Conservation (phyloP, 2,329 filamentous ascomycete species). For the Hypoxylon sp. region DNA sequence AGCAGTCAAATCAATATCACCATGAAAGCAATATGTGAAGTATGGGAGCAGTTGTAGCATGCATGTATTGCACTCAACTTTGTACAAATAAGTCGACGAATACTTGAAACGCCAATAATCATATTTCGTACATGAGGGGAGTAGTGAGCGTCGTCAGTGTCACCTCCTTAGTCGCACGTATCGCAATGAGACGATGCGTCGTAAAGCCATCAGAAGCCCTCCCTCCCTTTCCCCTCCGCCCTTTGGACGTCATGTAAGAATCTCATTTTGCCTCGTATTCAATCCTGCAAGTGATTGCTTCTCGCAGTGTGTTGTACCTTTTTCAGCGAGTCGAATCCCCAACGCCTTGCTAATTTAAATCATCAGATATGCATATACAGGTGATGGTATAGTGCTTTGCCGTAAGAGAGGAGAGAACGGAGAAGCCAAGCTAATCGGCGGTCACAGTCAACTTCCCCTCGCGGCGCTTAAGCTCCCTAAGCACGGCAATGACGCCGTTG, state of each 20-base stretch:
- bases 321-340: conserved; percentile 18
- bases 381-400: conserved; percentile 6
- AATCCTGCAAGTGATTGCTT: conserved; percentile 1
- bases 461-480: conserved; percentile 60
- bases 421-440: background rate
- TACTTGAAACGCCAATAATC: conserved; percentile 7
- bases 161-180: conserved; percentile 16
- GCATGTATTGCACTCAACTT: background rate
- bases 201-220: conserved; percentile 12
- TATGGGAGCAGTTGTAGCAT: no score
- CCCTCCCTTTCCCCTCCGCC: conserved; percentile 4
- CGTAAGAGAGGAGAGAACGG: background rate
- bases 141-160: conserved; percentile 35
- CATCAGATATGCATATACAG: conserved; percentile 23
- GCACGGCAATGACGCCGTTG: conserved; percentile 64
- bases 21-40: no score
- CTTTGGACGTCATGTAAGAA: conserved; percentile 5
- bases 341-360: conserved; percentile 36
- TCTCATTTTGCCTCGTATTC: conserved; percentile 5
- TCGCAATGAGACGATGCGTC: conserved; percentile 5
- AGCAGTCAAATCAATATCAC: background rate
- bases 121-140: conserved; percentile 41
- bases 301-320: conserved; percentile 12
- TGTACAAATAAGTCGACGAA: conserved; percentile 1
- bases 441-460: conserved; percentile 48